Evolutionary conservation across 2,329 filamentous ascomycete species (phyloP), one percentile per base, ranked within the genome.

Genomic region (Xylariaceae sp.): DNA sequence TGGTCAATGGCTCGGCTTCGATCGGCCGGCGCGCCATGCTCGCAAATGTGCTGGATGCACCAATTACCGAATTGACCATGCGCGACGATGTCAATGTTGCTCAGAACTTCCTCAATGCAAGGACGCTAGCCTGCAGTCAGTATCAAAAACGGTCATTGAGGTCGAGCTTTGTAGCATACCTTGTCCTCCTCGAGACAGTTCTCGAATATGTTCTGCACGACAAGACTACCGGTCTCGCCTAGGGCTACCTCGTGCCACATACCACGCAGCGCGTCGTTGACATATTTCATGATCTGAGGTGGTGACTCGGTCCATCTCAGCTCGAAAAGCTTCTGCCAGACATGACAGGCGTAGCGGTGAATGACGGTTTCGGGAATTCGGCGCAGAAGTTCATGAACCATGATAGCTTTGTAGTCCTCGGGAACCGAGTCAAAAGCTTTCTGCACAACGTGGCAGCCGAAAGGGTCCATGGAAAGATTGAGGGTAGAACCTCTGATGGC

Each of bases 221-320:
- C 92, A 49, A 98, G 71, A 58, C 92, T 98, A 40, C 92, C 92
- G 9, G 93, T 98, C 67, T 98, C 92, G 22, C 92, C 92, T 33
- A 96, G 68, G 15, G 93, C 93, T 43, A 98, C 92, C 54, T 98
- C 90, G 54, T 96, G 89, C 92, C 92, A 98, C 88, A 96, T 96
- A 39, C 90, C 90, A 38, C 78, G 76, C 35, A 98, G 74, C 39
- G 92, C 84, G 49, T 96, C 88, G 53, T 98, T 98, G 62, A 98
- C 93, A 52, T 86, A 94, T 52, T 84, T 85, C 92, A 98, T 98
- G 62, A 98, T 94, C 60, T 95, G 89, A 16, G 92, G 92, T 26
- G 92, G 92, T 24, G 88, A 85, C 51, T 89, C 83, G 43, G 80
- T 87, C 92, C 92, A 98, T 53, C 92, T 83, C 48, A 98, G 76